A percentile compares a stretch with the other conserved stretches of the same genome.
phyloP scores from a whole-genome alignment of 306 rosid species.

The Lathyrus sativus region DNA sequence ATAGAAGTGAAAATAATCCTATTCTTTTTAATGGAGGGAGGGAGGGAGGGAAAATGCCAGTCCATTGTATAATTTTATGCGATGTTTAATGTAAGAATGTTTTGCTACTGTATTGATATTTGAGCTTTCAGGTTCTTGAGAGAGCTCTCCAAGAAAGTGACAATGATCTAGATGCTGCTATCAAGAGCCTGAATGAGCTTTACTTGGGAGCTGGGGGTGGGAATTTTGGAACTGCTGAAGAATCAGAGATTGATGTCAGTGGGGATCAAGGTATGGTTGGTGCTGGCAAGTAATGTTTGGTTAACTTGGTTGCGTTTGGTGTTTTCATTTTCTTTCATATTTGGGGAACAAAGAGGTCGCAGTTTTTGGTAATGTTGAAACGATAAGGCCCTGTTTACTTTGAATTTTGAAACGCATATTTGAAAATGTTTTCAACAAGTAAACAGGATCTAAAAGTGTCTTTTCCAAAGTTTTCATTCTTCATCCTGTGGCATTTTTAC shows the following conservation, averaged over 20 bases:
- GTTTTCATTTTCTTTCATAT: not conserved
- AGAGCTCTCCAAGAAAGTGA: constrained; percentile 76
- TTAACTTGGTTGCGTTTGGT: not conserved
- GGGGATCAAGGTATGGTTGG: constrained; percentile 53
- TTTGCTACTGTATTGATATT: constrained; percentile 20
- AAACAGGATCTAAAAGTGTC: not conserved
- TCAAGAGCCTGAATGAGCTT: constrained; percentile 67
- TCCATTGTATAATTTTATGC: not conserved
- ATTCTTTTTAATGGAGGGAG: not conserved
- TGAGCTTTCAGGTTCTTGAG: constrained; percentile 69
- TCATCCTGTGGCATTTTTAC: not conserved
- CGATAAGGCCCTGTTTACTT: not conserved
- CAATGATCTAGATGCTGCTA: too few species aligned
- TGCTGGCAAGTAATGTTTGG: not conserved
- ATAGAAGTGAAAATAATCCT: not conserved
- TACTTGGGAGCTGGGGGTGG: constrained; percentile 56
- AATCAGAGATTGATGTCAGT: constrained; percentile 36
- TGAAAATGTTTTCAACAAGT: too few species aligned
- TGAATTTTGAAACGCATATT: too few species aligned
- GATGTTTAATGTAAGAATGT: not conserved
- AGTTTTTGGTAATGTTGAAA: not conserved
- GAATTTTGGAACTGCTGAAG: constrained; percentile 41
- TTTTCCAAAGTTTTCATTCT: constrained; percentile 1
- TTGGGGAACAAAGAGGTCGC: not conserved
- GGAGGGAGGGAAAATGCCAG: not conserved